Base-by-base conservation (phyloP, 495 filamentous ascomycete species). In the Clavariopsis aquatica region DNA sequence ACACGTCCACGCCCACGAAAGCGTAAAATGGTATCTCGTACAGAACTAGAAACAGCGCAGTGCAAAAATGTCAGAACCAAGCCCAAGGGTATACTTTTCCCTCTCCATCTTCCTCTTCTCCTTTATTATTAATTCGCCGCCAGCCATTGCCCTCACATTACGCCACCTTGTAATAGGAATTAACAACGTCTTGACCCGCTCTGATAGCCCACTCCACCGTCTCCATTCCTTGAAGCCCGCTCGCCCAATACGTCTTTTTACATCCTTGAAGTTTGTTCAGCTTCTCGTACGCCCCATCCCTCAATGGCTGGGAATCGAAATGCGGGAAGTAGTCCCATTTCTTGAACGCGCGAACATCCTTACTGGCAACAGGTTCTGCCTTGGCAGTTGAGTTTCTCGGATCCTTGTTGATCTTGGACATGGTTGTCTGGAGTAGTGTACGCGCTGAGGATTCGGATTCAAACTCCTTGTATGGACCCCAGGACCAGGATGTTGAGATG, bases 301-400 rank as follows among this genome's bases (percentile, higher is more conserved):
- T 55, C 20, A 71, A 34, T 12, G 52, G 46, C 59, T 54, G 51
- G 12, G 31, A 54, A 22, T 57, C 64, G 45, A 67, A 67, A 38
- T 71, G 68, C 10, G 68, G 68, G 45, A 71, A 71, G 56, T 71
- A 71, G 51, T 71, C 68, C 68, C 68, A 71, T 34, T 71, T 71
- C 15, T 64, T 46, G 55, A 71, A 71, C 29, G 59, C 64, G 20
- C 29, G 31, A 23, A 71, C 49, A 36, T 71, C 68, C 0, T 7
- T 27, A 1, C 31, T 34, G 13, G n/a, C 20, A 13, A 71, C 27
- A 2, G 64, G 54, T 17, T 36, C 56, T 22, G 31, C 20, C 38
- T 31, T 15, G 1, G 53, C 68, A 0, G 58, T 64, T 9, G 27
- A 43, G 41, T 71, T 64, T 7, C 64, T 15, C 24, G 68, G 68